These are phyloP conservation scores for Yamadazyma sp. DNA, from an alignment of 1,139 yeast species.

Conservation along the genomic window DNA sequence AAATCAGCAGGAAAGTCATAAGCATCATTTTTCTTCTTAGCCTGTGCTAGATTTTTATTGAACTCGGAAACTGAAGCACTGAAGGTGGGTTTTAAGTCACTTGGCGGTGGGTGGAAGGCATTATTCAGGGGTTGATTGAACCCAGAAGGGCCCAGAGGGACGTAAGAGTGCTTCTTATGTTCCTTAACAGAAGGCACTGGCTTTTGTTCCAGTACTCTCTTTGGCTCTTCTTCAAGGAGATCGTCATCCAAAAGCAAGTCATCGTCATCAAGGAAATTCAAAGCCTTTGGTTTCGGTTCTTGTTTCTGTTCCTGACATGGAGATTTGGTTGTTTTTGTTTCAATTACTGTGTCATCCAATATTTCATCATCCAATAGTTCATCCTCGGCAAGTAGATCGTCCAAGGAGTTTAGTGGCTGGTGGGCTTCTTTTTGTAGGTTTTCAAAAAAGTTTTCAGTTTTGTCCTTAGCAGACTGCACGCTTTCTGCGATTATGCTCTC, in stretches of 20 bases:
- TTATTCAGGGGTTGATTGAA: no score
- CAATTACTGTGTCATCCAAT: neutral
- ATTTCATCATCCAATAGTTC: conserved; percentile 12
- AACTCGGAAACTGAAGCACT: conserved; percentile 9
- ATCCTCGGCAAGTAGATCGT: conserved; percentile 14
- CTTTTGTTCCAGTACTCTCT: neutral
- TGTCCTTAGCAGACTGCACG: neutral
- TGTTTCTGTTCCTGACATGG: conserved; percentile 1
- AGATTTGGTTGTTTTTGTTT: no score
- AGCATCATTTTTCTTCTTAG: conserved; percentile 65
- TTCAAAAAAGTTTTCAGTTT: neutral
- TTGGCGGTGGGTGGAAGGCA: no score
- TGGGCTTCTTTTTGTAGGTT: neutral
- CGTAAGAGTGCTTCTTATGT: neutral
- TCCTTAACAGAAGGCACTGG: neutral
- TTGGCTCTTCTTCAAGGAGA: conserved; percentile 7
- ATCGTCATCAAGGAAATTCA: conserved; percentile 18
- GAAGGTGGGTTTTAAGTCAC: neutral
- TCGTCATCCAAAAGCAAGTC: conserved; percentile 20
- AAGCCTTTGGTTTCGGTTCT: neutral
- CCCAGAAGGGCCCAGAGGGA: neutral
- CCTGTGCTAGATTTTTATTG: conserved; percentile 34
- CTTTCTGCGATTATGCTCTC: no score
- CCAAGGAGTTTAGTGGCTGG: conserved; percentile 3
- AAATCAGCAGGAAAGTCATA: conserved; percentile 76